phyloP scores from a whole-genome alignment of 495 filamentous ascomycete species.

The Haplographium delicatum region DNA sequence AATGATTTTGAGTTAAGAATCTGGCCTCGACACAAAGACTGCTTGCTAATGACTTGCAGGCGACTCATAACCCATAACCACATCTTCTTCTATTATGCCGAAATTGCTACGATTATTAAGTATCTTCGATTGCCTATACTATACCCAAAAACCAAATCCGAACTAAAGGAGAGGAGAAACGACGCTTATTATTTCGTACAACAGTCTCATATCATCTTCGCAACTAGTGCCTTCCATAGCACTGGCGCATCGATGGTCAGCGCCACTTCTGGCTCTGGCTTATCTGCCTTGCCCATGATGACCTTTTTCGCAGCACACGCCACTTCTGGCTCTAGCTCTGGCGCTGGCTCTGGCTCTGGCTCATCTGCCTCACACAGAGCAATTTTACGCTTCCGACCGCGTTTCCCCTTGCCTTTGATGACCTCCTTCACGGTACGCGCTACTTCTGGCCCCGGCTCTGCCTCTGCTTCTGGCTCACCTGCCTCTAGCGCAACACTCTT shows the following conservation, averaged over 20 bases:
- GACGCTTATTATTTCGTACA: constrained; percentile 13
- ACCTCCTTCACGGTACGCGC: no score
- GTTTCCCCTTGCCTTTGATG: no score
- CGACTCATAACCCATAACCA: constrained; percentile 19
- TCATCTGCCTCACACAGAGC: no score
- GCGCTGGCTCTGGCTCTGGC: no score
- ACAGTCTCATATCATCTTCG: constrained; percentile 15
- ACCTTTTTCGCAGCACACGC: no score
- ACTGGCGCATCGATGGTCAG: constrained; percentile 6
- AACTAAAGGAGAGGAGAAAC: constrained; percentile 14
- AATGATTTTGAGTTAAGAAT: constrained; percentile 22
- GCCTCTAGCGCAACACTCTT: no score
- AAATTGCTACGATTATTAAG: constrained; percentile 21
- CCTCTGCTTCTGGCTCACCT: no score
- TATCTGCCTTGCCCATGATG: no score
- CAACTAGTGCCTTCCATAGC: constrained; percentile 13
- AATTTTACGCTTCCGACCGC: constrained; percentile 25
- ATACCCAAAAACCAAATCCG: constrained; percentile 13
- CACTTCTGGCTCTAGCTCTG: no score
- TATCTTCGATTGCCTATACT: constrained; percentile 16
- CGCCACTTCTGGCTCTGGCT: constrained; percentile 4
- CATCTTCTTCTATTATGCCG: constrained; percentile 21
- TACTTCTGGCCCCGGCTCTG: no score
- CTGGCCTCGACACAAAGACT: constrained; percentile 21
- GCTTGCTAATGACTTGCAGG: constrained; percentile 22